Evolutionary conservation across 2,329 filamentous ascomycete genomes (phyloP).

Genomic region (Aspergillus vadensis): DNA sequence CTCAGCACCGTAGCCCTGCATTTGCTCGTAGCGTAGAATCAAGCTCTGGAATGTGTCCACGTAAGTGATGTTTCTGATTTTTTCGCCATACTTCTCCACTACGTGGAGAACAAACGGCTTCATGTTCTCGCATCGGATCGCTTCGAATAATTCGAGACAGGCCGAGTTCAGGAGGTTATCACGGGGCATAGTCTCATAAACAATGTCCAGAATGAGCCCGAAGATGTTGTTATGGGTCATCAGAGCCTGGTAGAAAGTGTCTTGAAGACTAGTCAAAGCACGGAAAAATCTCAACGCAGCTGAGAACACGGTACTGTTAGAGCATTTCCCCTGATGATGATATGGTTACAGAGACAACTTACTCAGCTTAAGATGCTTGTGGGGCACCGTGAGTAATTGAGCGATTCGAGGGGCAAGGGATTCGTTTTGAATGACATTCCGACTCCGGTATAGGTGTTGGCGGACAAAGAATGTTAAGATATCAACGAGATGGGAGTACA

Average conservation of each 20-base stretch:
- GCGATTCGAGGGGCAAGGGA: conserved; percentile 76
- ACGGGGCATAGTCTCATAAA: conserved; percentile 81
- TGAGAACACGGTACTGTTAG: conserved; percentile 36
- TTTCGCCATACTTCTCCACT: conserved; percentile 80
- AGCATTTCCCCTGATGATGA: not conserved
- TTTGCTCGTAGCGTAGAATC: conserved; percentile 76
- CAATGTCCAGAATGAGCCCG: conserved; percentile 79
- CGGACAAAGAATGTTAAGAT: conserved; percentile 92
- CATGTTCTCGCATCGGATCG: conserved; percentile 77
- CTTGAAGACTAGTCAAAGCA: conserved; percentile 78
- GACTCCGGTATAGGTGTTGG: conserved; percentile 82
- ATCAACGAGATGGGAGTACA: conserved; percentile 89
- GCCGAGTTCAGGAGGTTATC: conserved; percentile 94
- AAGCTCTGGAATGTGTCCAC: conserved; percentile 81
- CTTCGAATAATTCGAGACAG: conserved; percentile 91
- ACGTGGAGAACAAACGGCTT: conserved; percentile 82
- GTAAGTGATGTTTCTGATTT: conserved; percentile 73
- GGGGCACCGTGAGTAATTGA: conserved; percentile 76
- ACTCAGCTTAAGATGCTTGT: conserved; percentile 93
- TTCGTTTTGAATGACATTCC: conserved; percentile 82
- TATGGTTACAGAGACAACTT: conserved; percentile 39
- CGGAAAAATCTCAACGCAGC: conserved; percentile 93
- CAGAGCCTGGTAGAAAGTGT: conserved; percentile 87
- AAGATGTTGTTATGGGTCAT: conserved; percentile 80
- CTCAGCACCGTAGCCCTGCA: conserved; percentile 66